Evolutionary conservation across 163 green algal species (phyloP), one percentile per base, ranked within the genome.

Genomic region (Scenedesmus sp.): DNA sequence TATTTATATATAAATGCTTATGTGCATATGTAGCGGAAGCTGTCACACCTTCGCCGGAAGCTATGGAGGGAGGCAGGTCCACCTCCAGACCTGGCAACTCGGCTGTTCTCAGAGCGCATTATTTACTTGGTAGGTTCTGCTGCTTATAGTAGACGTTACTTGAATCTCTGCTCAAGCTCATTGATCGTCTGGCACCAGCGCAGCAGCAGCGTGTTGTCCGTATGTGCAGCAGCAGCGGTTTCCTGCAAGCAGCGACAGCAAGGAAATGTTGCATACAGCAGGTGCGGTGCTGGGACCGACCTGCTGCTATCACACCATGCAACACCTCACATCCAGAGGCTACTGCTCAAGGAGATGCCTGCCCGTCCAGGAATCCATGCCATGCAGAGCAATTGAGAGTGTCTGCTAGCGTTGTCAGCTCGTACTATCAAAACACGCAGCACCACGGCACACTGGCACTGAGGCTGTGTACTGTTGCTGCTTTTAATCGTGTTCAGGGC

Each of bases 91-190:
- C 96, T 99, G 67, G 98, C 98, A 0, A 99, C 98, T 0, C 99
- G 98, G 67, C 95, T 99, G 13, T 99, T 99, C 96, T 99, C 98
- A 89, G 98, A 99, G 93, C 95, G 98, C 59, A 99, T 99, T 92
- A 97, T 99, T 18, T 99, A 99, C 93, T 93, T 99, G 95, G 98
- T 99, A 89, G 88, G 96, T 55, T 34, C 12, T 85, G 77, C 1
- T 16, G 81, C 54, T 54, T 54, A 4, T 46, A 60, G 0, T 16
- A 2, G 54, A 12, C 2, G 10, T 64, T 70, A 76, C 16, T 76
- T 8, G n/a, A 34, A 16, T 70, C 12, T 0, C 12, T 16, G 62
- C 6, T 23, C 4, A 20, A 15, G 8, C 10, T 23, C 9, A 4
- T 76, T 34, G 15, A 3, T 18, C 2, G 15, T 18, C 4, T 26